Evolutionary conservation across 2,329 filamentous ascomycete genomes (phyloP).

Genomic region (Cordyceps militaris): DNA sequence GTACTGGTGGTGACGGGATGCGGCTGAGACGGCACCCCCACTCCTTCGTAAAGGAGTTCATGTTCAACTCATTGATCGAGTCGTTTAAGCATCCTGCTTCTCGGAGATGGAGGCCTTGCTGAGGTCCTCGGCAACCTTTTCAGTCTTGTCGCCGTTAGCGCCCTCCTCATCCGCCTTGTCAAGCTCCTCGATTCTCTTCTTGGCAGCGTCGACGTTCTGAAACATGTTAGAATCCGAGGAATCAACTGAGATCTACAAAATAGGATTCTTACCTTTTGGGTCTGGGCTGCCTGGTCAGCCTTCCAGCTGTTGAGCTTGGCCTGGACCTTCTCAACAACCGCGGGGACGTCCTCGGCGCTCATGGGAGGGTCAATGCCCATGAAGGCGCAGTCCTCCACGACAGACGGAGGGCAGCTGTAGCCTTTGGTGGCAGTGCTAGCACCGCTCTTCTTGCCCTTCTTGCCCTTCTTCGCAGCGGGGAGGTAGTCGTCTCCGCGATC

Average conservation of each 20-base stretch:
- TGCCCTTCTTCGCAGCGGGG: slow-evolving; percentile 74
- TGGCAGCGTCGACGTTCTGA: slow-evolving; percentile 92
- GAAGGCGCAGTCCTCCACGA: slow-evolving; percentile 83
- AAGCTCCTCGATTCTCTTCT: slow-evolving; percentile 88
- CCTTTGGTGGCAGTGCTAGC: slow-evolving; percentile 42
- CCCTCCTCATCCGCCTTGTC: slow-evolving; percentile 52
- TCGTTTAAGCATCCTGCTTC: slow-evolving; percentile 39
- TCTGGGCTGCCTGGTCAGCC: slow-evolving; percentile 80
- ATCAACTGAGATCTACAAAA: background rate
- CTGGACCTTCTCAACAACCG: slow-evolving; percentile 79
- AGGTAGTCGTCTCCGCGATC: slow-evolving; percentile 84
- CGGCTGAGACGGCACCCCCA: background rate
- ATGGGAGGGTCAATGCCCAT: slow-evolving; percentile 84
- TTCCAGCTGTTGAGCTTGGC: slow-evolving; percentile 91
- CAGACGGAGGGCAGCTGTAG: slow-evolving; percentile 82
- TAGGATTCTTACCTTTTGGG: slow-evolving; percentile 66
- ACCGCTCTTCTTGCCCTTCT: slow-evolving; percentile 66
- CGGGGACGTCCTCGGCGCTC: slow-evolving; percentile 73
- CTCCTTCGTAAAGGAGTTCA: background rate
- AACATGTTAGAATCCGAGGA: slow-evolving; percentile 22
- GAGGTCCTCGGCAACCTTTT: slow-evolving; percentile 44
- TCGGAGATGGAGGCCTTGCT: slow-evolving; percentile 47
- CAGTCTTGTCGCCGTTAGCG: slow-evolving; percentile 44
- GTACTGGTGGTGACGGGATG: background rate
- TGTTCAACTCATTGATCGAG: background rate